These are phyloP conservation scores for Saccharomyces pastorianus DNA, from an alignment of 1,139 yeast genomes.

Conservation along the genomic window DNA sequence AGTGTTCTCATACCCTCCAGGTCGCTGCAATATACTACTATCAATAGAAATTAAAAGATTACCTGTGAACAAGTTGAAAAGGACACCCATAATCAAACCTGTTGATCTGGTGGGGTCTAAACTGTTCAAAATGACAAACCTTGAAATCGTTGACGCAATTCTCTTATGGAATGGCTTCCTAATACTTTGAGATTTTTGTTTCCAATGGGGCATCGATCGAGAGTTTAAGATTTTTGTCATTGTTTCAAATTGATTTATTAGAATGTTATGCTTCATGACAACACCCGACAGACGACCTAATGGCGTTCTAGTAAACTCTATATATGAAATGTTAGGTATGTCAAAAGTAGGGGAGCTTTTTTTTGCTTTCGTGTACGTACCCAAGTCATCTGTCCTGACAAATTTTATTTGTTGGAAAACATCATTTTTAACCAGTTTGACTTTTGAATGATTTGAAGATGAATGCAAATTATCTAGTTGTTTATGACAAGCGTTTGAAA, in stretches of 20 bases:
- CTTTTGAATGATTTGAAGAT: slow-evolving; percentile 33
- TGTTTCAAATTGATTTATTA: slow-evolving; percentile 80
- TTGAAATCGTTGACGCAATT: slow-evolving; percentile 8
- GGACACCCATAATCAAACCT: slow-evolving; percentile 74
- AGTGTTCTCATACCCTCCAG: slow-evolving; percentile 81
- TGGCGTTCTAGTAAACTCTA: slow-evolving; percentile 86
- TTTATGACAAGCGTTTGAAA: slow-evolving; percentile 71
- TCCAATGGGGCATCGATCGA: slow-evolving; percentile 39
- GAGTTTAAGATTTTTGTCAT: slow-evolving; percentile 61
- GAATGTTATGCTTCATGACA: slow-evolving; percentile 80
- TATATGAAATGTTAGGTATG: slow-evolving; percentile 78
- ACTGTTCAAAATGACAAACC: slow-evolving; percentile 54
- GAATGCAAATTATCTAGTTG: slow-evolving; percentile 54
- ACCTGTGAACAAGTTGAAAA: slow-evolving; percentile 80
- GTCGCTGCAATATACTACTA: slow-evolving; percentile 61
- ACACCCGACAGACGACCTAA: slow-evolving; percentile 90
- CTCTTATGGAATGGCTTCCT: slow-evolving; percentile 34
- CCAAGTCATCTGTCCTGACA: slow-evolving; percentile 87
- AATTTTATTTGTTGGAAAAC: slow-evolving; percentile 40
- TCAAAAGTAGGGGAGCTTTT: slow-evolving; percentile 59
- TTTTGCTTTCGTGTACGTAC: slow-evolving; percentile 54
- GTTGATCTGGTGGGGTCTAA: slow-evolving; percentile 81
- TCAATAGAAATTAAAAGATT: slow-evolving; percentile 78
- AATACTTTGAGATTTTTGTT: slow-evolving; percentile 24
- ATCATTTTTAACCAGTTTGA: slow-evolving; percentile 47